Evolutionary conservation across 805 yeast genomes (phyloP).

Genomic region (Candida taoyuanica): DNA sequence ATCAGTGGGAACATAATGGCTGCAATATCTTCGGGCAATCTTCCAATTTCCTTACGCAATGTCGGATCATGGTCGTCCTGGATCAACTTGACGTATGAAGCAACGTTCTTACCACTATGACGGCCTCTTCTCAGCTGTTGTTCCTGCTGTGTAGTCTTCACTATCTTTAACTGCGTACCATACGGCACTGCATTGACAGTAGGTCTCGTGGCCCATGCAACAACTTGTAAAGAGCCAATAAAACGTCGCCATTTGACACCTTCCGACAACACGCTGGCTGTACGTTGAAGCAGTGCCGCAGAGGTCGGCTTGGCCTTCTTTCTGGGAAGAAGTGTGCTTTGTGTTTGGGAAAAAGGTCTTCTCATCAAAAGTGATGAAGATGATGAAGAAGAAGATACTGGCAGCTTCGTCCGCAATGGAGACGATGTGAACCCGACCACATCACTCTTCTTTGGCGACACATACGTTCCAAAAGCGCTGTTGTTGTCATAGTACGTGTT

Average conservation of each 20-base stretch:
- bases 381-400: too few species aligned
- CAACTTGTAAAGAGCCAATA: slow-evolving; percentile 56
- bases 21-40: slow-evolving; percentile 69
- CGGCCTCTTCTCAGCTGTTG: slow-evolving; percentile 24
- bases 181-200: slow-evolving; percentile 42
- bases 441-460: neutral
- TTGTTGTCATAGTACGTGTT: slow-evolving; percentile 23
- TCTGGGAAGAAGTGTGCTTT: neutral
- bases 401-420: too few species aligned
- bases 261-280: too few species aligned
- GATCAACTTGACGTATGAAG: slow-evolving; percentile 31
- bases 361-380: too few species aligned
- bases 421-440: neutral
- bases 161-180: slow-evolving; percentile 39
- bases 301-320: neutral
- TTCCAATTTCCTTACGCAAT: slow-evolving; percentile 59
- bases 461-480: slow-evolving; percentile 4
- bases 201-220: slow-evolving; percentile 73
- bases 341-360: too few species aligned
- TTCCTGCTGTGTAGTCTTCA: slow-evolving; percentile 30
- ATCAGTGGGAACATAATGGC: slow-evolving; percentile 60
- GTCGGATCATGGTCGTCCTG: slow-evolving; percentile 24
- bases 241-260: slow-evolving; percentile 37
- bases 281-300: neutral
- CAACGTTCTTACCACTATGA: slow-evolving; percentile 22